These are phyloP conservation scores for Diaporthe helianthi DNA, from an alignment of 2,329 filamentous ascomycete genomes.

Conservation along the genomic window DNA sequence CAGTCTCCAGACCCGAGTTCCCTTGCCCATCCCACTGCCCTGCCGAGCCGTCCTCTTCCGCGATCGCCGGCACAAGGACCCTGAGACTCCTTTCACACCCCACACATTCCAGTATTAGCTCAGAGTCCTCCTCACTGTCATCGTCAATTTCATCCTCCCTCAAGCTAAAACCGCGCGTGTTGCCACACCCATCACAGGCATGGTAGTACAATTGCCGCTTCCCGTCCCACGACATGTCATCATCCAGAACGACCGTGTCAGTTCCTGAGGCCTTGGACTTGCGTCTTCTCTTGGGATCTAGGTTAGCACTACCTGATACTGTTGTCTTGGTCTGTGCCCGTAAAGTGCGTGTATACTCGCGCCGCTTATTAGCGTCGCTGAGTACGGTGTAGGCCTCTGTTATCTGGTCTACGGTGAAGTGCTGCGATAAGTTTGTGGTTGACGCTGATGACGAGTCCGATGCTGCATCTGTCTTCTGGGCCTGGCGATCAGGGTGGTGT, in stretches of 20 bases:
- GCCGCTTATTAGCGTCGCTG: conserved; percentile 13
- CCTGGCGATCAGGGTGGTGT: conserved; percentile 53
- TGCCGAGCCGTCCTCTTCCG: not conserved
- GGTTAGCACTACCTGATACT: conserved; percentile 27
- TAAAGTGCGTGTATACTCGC: conserved; percentile 13
- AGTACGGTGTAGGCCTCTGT: conserved; percentile 25
- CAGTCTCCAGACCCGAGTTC: not conserved
- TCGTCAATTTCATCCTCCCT: conserved; percentile 36
- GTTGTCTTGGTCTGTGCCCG: conserved; percentile 29
- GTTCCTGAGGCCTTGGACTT: conserved; percentile 43
- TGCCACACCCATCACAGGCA: conserved; percentile 50
- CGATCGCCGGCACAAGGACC: conserved; percentile 18
- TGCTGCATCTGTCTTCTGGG: conserved; percentile 27
- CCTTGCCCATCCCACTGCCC: not conserved
- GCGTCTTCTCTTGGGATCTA: not conserved
- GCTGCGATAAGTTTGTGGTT: not conserved
- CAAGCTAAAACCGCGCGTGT: conserved; percentile 36
- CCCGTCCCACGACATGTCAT: conserved; percentile 50
- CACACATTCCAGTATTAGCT: not conserved
- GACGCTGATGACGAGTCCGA: not conserved
- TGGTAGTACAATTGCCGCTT: conserved; percentile 47
- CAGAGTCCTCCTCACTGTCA: conserved; percentile 28
- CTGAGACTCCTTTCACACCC: conserved; percentile 6
- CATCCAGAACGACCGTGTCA: conserved; percentile 54
- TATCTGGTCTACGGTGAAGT: conserved; percentile 31